A percentile compares a stretch with the other conserved stretches of the same genome.
These are phyloP conservation scores for Xylariaceae sp. DNA, from an alignment of 2,329 filamentous ascomycete species.

Conservation along the genomic window DNA sequence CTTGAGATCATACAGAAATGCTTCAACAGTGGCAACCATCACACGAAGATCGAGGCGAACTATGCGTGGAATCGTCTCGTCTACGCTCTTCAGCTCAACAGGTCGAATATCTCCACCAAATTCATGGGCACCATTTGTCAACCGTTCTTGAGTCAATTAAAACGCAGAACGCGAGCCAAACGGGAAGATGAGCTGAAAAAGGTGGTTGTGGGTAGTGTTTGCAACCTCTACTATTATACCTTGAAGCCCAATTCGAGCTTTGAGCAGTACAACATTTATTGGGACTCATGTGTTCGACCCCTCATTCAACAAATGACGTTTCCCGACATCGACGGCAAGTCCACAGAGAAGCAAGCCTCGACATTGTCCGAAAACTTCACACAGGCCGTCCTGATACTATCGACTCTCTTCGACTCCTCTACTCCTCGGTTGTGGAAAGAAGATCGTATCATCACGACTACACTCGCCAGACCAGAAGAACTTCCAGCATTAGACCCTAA, in stretches of 20 bases:
- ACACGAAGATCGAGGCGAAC: constrained; percentile 69
- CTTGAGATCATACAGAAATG: constrained; percentile 71
- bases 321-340: constrained; percentile 18
- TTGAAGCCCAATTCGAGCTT: constrained; percentile 62
- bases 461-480: constrained; percentile 59
- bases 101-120: constrained; percentile 48
- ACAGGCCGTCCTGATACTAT: constrained; percentile 61
- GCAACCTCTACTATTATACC: constrained; percentile 75
- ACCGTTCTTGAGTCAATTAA: constrained; percentile 62
- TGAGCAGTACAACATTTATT: constrained; percentile 65
- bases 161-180: constrained; percentile 52
- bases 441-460: constrained; percentile 56
- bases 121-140: constrained; percentile 51
- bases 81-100: constrained; percentile 61
- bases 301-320: constrained; percentile 53
- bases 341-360: constrained; percentile 26
- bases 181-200: constrained; percentile 50
- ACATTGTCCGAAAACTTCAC: constrained; percentile 39
- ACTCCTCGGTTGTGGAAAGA: constrained; percentile 62
- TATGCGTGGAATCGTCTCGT: constrained; percentile 80
- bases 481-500: constrained; percentile 76
- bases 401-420: constrained; percentile 59
- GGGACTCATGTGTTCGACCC: constrained; percentile 65
- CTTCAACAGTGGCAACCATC: constrained; percentile 70
- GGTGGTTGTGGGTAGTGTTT: constrained; percentile 60